Conservation (phyloP, 768 basidiomycete genomes). For the Trametes sanguinea region DNA sequence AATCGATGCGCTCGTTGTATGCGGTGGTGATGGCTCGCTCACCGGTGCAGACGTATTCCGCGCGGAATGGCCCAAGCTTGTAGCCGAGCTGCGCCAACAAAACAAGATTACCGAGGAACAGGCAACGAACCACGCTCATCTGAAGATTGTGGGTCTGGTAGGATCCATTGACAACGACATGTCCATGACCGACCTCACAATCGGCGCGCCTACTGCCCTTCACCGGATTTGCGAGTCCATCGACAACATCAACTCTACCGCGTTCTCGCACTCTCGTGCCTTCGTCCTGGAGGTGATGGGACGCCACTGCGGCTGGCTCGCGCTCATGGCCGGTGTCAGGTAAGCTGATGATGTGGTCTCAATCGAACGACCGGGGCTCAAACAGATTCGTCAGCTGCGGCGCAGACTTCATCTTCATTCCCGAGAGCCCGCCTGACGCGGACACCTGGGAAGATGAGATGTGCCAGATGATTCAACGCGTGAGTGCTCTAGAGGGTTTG, state of each 20-base stretch:
- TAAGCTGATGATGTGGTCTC: slow-evolving; percentile 35
- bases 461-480: slow-evolving; percentile 81
- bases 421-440: slow-evolving; percentile 80
- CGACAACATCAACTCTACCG: slow-evolving; percentile 98
- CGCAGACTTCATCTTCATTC: slow-evolving; percentile 97
- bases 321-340: slow-evolving; percentile 90
- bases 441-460: slow-evolving; percentile 91
- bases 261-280: slow-evolving; percentile 92
- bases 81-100: slow-evolving; percentile 63
- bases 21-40: slow-evolving; percentile 95
- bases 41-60: slow-evolving; percentile 96
- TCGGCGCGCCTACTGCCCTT: slow-evolving; percentile 93
- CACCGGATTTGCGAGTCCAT: slow-evolving; percentile 97
- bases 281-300: slow-evolving; percentile 99
- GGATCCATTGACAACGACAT: slow-evolving; percentile 99
- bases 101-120: slow-evolving; percentile 81
- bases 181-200: slow-evolving; percentile 96
- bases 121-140: slow-evolving; percentile 69
- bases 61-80: slow-evolving; percentile 89
- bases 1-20: slow-evolving; percentile 95
- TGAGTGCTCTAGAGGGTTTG: slow-evolving; percentile 29
- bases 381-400: slow-evolving; percentile 55
- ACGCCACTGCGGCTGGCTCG: slow-evolving; percentile 99
- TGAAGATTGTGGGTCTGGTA: slow-evolving; percentile 97
- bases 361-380: background rate